These are phyloP conservation scores for Martiniozyma abietophila DNA, from an alignment of 805 yeast species.

Conservation along the genomic window DNA sequence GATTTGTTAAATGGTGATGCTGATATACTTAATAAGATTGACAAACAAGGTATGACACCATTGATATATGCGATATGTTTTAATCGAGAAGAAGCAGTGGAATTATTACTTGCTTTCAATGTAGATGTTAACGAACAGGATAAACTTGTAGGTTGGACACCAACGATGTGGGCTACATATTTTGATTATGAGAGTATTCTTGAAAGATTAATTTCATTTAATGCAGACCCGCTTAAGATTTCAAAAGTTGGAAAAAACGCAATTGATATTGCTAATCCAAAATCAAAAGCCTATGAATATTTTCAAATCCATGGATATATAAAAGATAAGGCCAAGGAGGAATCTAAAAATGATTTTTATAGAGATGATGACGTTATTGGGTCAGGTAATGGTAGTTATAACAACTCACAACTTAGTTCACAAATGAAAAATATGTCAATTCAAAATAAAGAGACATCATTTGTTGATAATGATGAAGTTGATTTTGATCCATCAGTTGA, in stretches of 20 bases:
- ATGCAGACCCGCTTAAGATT: conserved; percentile 50
- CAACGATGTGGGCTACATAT: conserved; percentile 83
- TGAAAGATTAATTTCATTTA: conserved; percentile 46
- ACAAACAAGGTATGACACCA: conserved; percentile 36
- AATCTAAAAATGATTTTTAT: conserved; percentile 7
- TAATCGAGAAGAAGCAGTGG: conserved; percentile 38
- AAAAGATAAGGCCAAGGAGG: conserved; percentile 12
- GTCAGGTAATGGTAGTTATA: conserved; percentile 17
- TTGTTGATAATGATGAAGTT: conserved; percentile 26
- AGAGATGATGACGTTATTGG: conserved; percentile 1
- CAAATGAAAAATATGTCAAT: conserved; percentile 7
- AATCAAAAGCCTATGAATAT: conserved; percentile 47
- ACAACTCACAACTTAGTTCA: too few relatives aligned
- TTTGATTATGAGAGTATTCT: conserved; percentile 48
- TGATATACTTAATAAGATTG: conserved; percentile 21
- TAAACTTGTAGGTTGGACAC: conserved; percentile 44
- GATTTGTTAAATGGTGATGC: conserved; percentile 18
- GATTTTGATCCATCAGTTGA: conserved; percentile 26
- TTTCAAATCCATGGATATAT: conserved; percentile 44
- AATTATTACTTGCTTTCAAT: conserved; percentile 33
- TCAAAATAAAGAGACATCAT: conserved; percentile 14
- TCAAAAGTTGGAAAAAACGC: conserved; percentile 38
- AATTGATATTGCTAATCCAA: conserved; percentile 46
- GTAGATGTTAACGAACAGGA: conserved; percentile 46
- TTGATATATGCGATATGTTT: conserved; percentile 49